These are phyloP conservation scores for Lactifluus hygrophoroides DNA, from an alignment of 768 basidiomycete species.

Conservation along the genomic window DNA sequence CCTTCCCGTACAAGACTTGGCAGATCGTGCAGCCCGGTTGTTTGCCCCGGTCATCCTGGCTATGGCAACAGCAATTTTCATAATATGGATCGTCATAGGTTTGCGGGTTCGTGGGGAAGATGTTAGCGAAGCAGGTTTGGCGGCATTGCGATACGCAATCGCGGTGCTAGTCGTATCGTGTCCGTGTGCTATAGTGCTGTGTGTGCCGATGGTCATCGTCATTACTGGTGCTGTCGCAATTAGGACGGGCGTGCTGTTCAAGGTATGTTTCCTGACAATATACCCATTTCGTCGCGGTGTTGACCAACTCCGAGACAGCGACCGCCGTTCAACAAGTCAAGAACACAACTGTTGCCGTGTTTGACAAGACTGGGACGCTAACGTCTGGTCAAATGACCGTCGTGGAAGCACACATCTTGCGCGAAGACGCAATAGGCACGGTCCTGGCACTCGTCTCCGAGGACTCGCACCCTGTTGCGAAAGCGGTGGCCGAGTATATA, in stretches of 20 bases:
- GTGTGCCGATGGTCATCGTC: conserved; percentile 32
- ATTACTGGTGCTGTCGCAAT: conserved; percentile 28
- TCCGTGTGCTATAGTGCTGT: conserved; percentile 39
- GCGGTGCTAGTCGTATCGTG: conserved; percentile 45
- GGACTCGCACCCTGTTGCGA: conserved; percentile 31
- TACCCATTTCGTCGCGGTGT: neutral
- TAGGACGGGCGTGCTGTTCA: conserved; percentile 28
- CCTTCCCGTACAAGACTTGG: conserved; percentile 36
- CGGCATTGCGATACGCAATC: conserved; percentile 43
- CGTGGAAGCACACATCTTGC: conserved; percentile 27
- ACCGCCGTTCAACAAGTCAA: conserved; percentile 17
- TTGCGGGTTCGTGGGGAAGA: conserved; percentile 24
- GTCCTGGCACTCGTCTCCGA: conserved; percentile 28
- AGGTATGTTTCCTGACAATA: conserved; percentile 13
- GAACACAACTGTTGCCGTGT: conserved; percentile 37
- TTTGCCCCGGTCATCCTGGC: conserved; percentile 43
- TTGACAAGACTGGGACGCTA: conserved; percentile 58
- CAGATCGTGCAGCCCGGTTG: conserved; percentile 40
- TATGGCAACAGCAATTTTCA: conserved; percentile 31
- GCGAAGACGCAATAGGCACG: conserved; percentile 21
- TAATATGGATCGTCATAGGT: conserved; percentile 32
- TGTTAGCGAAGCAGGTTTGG: conserved; percentile 24
- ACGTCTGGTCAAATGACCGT: conserved; percentile 37
- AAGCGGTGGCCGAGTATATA: conserved; percentile 29
- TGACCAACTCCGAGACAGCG: conserved; percentile 9